phyloP scores from a whole-genome alignment of 257 asterid species.

The Ilex asprella region DNA sequence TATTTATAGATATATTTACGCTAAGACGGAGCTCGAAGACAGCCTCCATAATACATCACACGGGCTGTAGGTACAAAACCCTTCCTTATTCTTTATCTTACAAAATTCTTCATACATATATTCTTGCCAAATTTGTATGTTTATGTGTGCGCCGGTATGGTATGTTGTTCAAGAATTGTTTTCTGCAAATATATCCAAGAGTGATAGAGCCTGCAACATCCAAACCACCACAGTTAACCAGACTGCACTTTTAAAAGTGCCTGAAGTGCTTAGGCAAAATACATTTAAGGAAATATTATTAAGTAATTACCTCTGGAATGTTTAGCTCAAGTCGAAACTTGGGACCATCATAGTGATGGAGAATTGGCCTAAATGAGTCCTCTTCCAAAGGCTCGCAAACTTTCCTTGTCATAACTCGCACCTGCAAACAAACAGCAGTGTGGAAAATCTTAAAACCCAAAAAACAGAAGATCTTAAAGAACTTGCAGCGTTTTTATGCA shows the following conservation, averaged over 20 bases:
- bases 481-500: too few species aligned
- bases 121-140: neutral
- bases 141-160: neutral
- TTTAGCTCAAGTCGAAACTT: constrained; percentile 91
- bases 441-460: neutral
- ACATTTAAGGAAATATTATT: too few species aligned
- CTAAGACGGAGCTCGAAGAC: too few species aligned
- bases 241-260: neutral
- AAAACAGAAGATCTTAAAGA: too few species aligned
- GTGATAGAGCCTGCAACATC: constrained; percentile 69
- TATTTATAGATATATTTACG: too few species aligned
- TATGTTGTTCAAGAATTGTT: constrained; percentile 16
- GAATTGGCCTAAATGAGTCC: constrained; percentile 93
- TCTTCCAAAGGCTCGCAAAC: constrained; percentile 89
- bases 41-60: too few species aligned
- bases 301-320: constrained; percentile 69
- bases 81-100: too few species aligned
- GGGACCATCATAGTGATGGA: constrained; percentile 97
- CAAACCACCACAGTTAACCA: neutral
- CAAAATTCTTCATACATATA: too few species aligned
- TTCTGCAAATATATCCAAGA: constrained; percentile 77
- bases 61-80: too few species aligned
- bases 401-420: constrained; percentile 72
- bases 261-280: neutral
- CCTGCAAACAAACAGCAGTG: constrained; percentile 27